These are phyloP conservation scores for Debaryomyces subglobosus DNA, from an alignment of 1,139 yeast genomes.

Conservation along the genomic window DNA sequence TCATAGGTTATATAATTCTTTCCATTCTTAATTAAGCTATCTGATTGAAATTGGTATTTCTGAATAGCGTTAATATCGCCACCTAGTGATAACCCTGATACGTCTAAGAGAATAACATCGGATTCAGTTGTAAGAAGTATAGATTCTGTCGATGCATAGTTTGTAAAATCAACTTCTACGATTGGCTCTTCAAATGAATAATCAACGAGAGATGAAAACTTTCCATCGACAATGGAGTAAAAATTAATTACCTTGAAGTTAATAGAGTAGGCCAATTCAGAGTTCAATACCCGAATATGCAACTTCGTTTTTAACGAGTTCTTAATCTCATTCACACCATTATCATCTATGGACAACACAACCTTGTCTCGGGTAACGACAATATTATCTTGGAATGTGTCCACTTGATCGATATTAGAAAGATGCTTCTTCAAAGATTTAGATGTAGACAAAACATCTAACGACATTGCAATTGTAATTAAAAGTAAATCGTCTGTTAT, in stretches of 20 bases:
- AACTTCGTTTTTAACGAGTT: constrained; percentile 17
- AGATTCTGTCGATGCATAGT: neutral
- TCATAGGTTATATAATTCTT: neutral
- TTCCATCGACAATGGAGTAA: neutral
- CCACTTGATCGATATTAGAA: constrained; percentile 13
- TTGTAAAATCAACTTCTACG: neutral
- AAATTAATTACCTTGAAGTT: neutral
- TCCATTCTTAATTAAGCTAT: neutral
- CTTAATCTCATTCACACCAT: constrained; percentile 15
- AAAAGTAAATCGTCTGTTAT: constrained; percentile 13
- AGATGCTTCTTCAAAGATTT: neutral
- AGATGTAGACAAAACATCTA: neutral
- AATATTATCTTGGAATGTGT: constrained; percentile 23
- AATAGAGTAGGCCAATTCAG: constrained; percentile 2
- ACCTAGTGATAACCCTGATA: constrained; percentile 4
- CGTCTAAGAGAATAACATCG: constrained; percentile 1
- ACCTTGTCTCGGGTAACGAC: constrained; percentile 22
- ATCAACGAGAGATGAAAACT: neutral
- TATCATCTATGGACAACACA: constrained; percentile 10
- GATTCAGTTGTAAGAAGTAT: neutral
- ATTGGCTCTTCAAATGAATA: neutral
- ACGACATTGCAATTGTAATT: neutral
- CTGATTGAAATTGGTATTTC: neutral
- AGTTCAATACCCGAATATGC: constrained; percentile 6
- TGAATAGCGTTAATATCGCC: constrained; percentile 3